A percentile compares a stretch with the other conserved stretches of the same genome.
Conservation (phyloP, 1,284 basidiomycete genomes). For the Ganoderma leucocontextum region DNA sequence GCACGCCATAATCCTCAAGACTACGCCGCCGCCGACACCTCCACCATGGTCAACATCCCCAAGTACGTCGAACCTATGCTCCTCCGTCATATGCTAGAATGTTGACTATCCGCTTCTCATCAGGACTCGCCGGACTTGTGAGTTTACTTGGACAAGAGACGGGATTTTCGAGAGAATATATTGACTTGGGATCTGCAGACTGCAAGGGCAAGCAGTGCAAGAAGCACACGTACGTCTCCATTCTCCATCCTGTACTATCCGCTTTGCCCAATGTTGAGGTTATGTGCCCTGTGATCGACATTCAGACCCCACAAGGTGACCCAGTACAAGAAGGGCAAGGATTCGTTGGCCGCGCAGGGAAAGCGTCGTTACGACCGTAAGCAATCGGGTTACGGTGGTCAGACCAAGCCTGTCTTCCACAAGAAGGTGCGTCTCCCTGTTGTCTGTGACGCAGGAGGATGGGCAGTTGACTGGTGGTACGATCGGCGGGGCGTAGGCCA, state of each 20-base stretch:
- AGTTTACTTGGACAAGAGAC: constrained; percentile 45
- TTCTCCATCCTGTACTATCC: constrained; percentile 25
- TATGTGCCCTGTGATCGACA: background rate
- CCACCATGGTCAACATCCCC: constrained; percentile 91
- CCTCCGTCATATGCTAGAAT: constrained; percentile 14
- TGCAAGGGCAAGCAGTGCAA: constrained; percentile 99
- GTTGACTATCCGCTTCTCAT: constrained; percentile 35
- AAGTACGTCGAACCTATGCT: constrained; percentile 63
- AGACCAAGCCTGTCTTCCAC: constrained; percentile 99
- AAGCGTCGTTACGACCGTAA: constrained; percentile 99
- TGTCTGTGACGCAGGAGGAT: constrained; percentile 70
- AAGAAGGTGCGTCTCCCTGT: constrained; percentile 79
- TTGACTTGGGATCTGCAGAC: constrained; percentile 55
- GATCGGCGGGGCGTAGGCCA: constrained; percentile 60
- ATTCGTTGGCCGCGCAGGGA: constrained; percentile 95
- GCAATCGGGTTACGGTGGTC: constrained; percentile 99
- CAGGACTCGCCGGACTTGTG: constrained; percentile 87
- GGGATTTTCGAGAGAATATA: constrained; percentile 16
- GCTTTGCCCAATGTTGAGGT: constrained; percentile 3
- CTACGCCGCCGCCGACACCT: constrained; percentile 41
- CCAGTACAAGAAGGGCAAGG: constrained; percentile 99
- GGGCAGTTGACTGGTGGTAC: constrained; percentile 60
- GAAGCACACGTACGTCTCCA: constrained; percentile 90
- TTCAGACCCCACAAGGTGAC: constrained; percentile 93
- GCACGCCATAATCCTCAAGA: constrained; percentile 38